Base-by-base conservation (phyloP, 129 eudicot genomes). In the Escallonia herrerae region DNA sequence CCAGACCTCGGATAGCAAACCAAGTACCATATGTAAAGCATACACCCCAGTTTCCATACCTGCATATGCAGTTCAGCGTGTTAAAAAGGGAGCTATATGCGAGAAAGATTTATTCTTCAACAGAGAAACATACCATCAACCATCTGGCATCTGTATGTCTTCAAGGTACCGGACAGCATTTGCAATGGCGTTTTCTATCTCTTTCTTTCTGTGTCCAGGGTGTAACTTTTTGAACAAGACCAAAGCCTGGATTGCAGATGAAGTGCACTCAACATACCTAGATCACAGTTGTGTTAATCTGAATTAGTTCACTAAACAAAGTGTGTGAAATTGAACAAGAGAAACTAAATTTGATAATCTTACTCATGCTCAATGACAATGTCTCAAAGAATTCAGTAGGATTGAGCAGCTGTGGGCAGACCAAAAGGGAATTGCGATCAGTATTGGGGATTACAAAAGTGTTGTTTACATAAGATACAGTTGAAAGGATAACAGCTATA, bases 31-130 rank as follows among this genome's bases (percentile, higher is more conserved):
- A 87, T 44, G 84, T 85, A 60, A 87, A 91, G 75, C 97, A 87
- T 41, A 85, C 86, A 0, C 96, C 97, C 95, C 96, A 91, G 56
- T 69, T 79, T 38, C 97, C 97, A 38, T 87, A 84, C 97, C 97
- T 91, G 64, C 47, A 68, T 22, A 4, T 60, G n/a, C n/a, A n/a
- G n/a, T n/a, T n/a, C n/a, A n/a, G n/a, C n/a, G n/a, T n/a, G n/a
- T n/a, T n/a, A n/a, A n/a, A n/a, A n/a, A n/a, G n/a, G n/a, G n/a
- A n/a, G n/a, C n/a, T n/a, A n/a, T n/a, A n/a, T n/a, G n/a, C n/a
- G n/a, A n/a, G n/a, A n/a, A n/a, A n/a, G n/a, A n/a, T n/a, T n/a
- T n/a, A n/a, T n/a, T n/a, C n/a, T n/a, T n/a, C n/a, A n/a, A n/a
- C n/a, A n/a, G 15, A 52, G 50, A 60, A 22, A 67, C n/a, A n/a